Evolutionary conservation across 495 filamentous ascomycete genomes (phyloP).

Genomic region (Neurospora sp.): DNA sequence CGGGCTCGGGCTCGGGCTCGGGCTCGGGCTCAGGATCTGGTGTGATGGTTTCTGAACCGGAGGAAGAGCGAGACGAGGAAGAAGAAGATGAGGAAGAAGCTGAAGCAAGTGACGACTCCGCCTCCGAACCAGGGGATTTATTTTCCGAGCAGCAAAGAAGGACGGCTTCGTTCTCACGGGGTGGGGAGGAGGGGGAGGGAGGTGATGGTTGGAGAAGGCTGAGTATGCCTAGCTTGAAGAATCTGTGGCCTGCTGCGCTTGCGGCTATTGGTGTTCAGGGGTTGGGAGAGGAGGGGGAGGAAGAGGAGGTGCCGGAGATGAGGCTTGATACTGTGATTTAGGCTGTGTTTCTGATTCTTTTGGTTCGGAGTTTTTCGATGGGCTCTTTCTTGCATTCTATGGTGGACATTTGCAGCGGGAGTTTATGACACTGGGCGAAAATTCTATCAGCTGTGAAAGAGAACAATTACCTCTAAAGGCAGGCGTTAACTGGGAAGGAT

Average conservation of each 20-base stretch:
- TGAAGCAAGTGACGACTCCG: background rate
- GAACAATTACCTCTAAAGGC: background rate
- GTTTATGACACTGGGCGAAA: background rate
- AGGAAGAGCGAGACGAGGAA: background rate
- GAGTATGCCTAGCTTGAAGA: background rate
- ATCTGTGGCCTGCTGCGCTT: background rate
- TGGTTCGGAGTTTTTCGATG: background rate
- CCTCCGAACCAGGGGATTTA: background rate
- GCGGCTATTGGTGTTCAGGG: background rate
- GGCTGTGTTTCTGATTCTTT: background rate
- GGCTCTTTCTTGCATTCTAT: background rate
- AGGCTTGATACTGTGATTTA: background rate
- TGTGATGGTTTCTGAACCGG: background rate
- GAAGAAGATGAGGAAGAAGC: background rate
- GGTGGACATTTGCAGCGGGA: background rate
- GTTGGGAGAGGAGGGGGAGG: background rate
- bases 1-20: background rate
- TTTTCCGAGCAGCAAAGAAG: background rate
- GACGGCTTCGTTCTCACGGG: background rate
- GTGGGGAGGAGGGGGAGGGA: background rate
- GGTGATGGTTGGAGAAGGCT: background rate
- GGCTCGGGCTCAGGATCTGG: background rate
- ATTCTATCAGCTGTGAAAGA: background rate
- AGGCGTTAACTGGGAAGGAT: background rate
- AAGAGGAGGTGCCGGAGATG: background rate